Evolutionary conservation across 2,329 filamentous ascomycete genomes (phyloP).

Genomic region (Neofusicoccum sp.): DNA sequence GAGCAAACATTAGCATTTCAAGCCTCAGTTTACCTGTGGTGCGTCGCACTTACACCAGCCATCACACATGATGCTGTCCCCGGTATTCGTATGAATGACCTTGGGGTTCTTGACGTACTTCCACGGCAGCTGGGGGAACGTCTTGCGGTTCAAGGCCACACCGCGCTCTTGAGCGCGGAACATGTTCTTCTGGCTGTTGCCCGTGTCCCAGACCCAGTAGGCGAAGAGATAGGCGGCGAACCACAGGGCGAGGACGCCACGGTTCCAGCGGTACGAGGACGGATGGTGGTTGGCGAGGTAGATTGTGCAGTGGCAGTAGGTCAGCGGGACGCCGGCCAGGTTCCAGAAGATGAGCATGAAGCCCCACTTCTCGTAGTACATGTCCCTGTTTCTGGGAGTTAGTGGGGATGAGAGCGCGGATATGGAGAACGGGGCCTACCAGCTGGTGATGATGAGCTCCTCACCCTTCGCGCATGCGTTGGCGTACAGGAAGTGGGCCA

Average conservation of each 20-base stretch:
- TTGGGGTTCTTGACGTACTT: conserved; percentile 75
- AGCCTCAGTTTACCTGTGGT: conserved; percentile 25
- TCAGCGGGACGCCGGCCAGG: conserved; percentile 84
- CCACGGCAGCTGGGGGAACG: conserved; percentile 84
- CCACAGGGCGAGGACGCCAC: conserved; percentile 58
- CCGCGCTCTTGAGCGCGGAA: conserved; percentile 82
- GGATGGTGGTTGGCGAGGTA: conserved; percentile 57
- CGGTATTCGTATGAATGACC: conserved; percentile 68
- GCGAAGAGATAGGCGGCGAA: conserved; percentile 40
- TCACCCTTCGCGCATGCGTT: conserved; percentile 92
- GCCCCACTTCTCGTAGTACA: conserved; percentile 96
- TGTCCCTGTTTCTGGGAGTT: conserved; percentile 61
- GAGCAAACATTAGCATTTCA: conserved; percentile 22
- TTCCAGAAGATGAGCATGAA: conserved; percentile 99
- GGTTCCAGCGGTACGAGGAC: conserved; percentile 68
- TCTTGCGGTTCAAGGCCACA: conserved; percentile 57
- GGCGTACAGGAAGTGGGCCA: conserved; percentile 90
- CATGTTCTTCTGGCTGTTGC: conserved; percentile 91
- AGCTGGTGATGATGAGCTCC: conserved; percentile 85
- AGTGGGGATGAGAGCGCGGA: not conserved
- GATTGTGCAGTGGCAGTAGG: conserved; percentile 91
- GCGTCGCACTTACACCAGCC: conserved; percentile 63
- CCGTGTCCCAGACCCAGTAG: conserved; percentile 92
- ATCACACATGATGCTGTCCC: conserved; percentile 74
- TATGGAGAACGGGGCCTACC: conserved; percentile 50